These are phyloP conservation scores for Camelina hispida DNA, from an alignment of 345 rosid species.

Conservation along the genomic window DNA sequence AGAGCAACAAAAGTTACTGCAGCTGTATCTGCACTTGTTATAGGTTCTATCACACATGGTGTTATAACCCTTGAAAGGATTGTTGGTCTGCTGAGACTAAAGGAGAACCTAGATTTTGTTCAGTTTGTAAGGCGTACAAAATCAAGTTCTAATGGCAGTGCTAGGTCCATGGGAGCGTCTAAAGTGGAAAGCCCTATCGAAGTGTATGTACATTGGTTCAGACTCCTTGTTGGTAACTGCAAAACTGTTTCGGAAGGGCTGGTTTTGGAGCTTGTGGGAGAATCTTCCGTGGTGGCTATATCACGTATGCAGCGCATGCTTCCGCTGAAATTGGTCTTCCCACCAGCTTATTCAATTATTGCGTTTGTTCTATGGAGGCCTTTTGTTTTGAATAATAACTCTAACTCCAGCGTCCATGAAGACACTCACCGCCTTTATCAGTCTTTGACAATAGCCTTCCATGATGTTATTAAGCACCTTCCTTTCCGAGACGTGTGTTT, in stretches of 20 bases:
- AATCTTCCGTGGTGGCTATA: slow-evolving; percentile 82
- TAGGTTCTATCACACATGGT: slow-evolving; percentile 88
- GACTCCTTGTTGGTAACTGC: slow-evolving; percentile 89
- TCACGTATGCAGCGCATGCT: slow-evolving; percentile 95
- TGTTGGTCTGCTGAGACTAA: slow-evolving; percentile 78
- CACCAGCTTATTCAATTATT: slow-evolving; percentile 86
- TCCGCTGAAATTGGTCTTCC: slow-evolving; percentile 85
- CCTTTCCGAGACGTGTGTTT: slow-evolving; percentile 94
- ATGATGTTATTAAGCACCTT: slow-evolving; percentile 79
- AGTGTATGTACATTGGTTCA: slow-evolving; percentile 87
- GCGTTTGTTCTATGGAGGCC: slow-evolving; percentile 86
- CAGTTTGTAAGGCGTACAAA: slow-evolving; percentile 75
- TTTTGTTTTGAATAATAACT: slow-evolving; percentile 57
- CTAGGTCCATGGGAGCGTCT: slow-evolving; percentile 62
- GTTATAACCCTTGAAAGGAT: slow-evolving; percentile 94
- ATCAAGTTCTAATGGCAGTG: slow-evolving; percentile 83
- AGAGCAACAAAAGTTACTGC: slow-evolving; percentile 69
- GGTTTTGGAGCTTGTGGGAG: slow-evolving; percentile 88
- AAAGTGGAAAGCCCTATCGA: slow-evolving; percentile 75
- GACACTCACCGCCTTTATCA: slow-evolving; percentile 78
- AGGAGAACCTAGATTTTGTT: slow-evolving; percentile 84
- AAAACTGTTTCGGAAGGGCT: slow-evolving; percentile 87
- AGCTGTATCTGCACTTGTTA: slow-evolving; percentile 83
- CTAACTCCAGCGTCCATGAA: slow-evolving; percentile 60
- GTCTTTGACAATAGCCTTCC: slow-evolving; percentile 75